These are phyloP conservation scores for Quercus lobata DNA, from an alignment of 331 rosid species.

Conservation along the genomic window DNA sequence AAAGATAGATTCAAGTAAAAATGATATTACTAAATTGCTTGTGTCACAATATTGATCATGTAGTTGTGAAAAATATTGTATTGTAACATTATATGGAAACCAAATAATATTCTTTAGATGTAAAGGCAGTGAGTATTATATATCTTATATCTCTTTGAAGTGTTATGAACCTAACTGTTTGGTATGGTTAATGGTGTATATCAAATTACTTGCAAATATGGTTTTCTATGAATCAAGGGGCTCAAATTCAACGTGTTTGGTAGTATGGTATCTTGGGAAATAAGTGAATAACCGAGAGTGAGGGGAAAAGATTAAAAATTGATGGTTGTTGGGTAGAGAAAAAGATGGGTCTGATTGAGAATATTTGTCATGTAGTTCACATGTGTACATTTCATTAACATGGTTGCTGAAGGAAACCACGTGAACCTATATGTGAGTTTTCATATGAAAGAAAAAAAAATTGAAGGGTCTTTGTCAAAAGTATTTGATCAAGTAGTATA, in stretches of 20 bases:
- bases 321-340: constrained; percentile 12
- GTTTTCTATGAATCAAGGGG: constrained; percentile 14
- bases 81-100: background rate
- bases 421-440: constrained; percentile 14
- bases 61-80: too few relatives aligned
- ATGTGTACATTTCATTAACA: constrained; percentile 16
- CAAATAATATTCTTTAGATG: background rate
- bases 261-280: background rate
- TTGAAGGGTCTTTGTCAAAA: background rate
- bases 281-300: background rate
- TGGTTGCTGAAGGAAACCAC: constrained; percentile 27
- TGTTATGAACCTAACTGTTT: background rate
- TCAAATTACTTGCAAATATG: background rate
- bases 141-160: background rate
- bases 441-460: background rate
- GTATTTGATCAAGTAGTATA: background rate
- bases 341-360: constrained; percentile 19
- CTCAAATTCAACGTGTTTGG: constrained; percentile 1
- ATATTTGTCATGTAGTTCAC: constrained; percentile 33
- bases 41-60: too few relatives aligned
- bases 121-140: background rate
- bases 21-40: too few relatives aligned
- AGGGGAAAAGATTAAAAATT: constrained; percentile 5
- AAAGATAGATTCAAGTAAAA: too few relatives aligned
- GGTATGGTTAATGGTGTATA: background rate